phyloP scores from a whole-genome alignment of 2,329 filamentous ascomycete species.

The Phoma sp. region DNA sequence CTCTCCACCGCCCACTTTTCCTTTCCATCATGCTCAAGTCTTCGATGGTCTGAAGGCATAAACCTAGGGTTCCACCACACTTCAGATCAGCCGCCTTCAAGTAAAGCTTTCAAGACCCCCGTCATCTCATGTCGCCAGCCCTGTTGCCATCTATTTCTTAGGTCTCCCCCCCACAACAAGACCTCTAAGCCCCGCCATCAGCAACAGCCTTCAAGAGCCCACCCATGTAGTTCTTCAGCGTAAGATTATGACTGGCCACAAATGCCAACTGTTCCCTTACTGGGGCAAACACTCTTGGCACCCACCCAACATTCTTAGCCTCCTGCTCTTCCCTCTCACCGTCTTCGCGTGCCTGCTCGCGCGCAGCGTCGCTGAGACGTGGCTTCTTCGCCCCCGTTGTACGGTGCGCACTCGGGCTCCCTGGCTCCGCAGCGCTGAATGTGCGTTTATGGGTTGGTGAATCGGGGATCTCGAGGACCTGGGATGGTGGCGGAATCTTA shows the following conservation, averaged over 20 bases:
- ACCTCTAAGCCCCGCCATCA: constrained; percentile 41
- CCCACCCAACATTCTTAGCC: constrained; percentile 66
- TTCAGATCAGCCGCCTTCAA: too few relatives aligned
- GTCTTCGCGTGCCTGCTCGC: constrained; percentile 39
- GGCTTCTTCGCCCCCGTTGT: constrained; percentile 54
- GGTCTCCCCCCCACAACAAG: background rate
- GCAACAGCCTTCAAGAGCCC: constrained; percentile 46
- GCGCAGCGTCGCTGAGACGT: constrained; percentile 40
- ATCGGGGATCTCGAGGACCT: constrained; percentile 33
- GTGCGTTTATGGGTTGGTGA: constrained; percentile 43
- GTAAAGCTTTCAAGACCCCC: too few relatives aligned
- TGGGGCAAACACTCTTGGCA: constrained; percentile 72
- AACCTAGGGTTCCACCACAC: too few relatives aligned
- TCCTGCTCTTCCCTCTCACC: constrained; percentile 55
- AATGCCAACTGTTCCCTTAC: constrained; percentile 71
- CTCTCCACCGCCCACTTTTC: background rate
- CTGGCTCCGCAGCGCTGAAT: constrained; percentile 36
- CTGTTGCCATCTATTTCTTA: too few relatives aligned
- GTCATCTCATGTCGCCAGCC: too few relatives aligned
- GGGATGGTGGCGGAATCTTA: constrained; percentile 44
- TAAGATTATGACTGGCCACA: constrained; percentile 71
- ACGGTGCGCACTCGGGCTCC: constrained; percentile 34
- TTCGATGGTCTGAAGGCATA: background rate
- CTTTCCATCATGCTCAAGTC: background rate
- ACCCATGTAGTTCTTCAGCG: constrained; percentile 49